Base-by-base conservation (phyloP, 371 early-diverging fungal species). In the Funneliformis caledonium region DNA sequence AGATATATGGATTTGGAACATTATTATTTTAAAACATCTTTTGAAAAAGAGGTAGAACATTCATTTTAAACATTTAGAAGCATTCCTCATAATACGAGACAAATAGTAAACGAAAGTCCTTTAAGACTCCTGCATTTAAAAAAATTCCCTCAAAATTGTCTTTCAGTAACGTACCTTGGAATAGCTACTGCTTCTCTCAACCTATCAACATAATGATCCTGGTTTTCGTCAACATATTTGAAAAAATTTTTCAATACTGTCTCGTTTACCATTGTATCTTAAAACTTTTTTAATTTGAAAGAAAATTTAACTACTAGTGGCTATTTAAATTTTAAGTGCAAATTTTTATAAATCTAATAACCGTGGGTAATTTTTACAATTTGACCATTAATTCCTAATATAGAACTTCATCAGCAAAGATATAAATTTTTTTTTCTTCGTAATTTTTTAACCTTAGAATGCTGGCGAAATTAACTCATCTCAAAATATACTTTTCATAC, bases 171-270 rank as follows among this genome's bases (percentile, higher is more conserved):
- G 42, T 70, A 93, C 94, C 93, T 92, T 69, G 96, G 95, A 80
- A 98, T 97, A 60, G 95, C 97, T 37, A 98, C 98, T 47, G 91
- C 95, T 86, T 97, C 96, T 68, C 93, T 92, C 76, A 98, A 92
- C 82, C 93, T 88, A 73, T 94, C 91, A 83, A 98, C 89, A 84
- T 94, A 97, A 84, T 88, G 86, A 77, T 91, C 86, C 84, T 95
- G 92, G 87, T 95, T 91, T 82, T 92, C 84, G 82, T 96, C 94
- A 79, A 97, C 93, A 83, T 93, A 92, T 26, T 90, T 89, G 84
- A 94, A 92, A 86, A 92, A 91, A 82, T 89, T 83, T 72, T 91
- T 85, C 64, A 85, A 61, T 16, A 47, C 8, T 31, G 31, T n/a
- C 12, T 14, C 12, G 70, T 45, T 70, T 22, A 22, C 47, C 45